Evolutionary conservation across 2,329 filamentous ascomycete species (phyloP), one percentile per base, ranked within the genome.

Genomic region (Tolypocladium paradoxum): DNA sequence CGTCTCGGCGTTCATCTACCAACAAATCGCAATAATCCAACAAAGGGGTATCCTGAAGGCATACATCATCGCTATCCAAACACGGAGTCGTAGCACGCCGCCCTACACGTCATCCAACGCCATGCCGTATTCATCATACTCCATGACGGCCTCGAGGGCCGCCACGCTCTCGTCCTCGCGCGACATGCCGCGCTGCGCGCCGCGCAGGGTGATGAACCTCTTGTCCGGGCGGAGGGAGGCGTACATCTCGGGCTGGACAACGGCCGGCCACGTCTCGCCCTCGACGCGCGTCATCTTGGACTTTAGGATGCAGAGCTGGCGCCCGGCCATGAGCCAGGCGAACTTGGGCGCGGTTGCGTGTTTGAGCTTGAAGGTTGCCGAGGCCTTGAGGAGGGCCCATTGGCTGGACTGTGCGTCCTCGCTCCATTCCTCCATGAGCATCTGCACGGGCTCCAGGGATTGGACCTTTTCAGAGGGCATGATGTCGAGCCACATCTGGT

Each of bases 361-460:
- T 36, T 65, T 69, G n/a, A 66, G 40, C 43, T 70, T 71, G 60
- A 78, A 81, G 4, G 70, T 64, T 4, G 66, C 66, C 1, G 77
- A 79, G 0, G 78, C 79, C 54, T 78, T 77, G 18, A 81, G 63
- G 3, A 78, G 62, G 3, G 70, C 68, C 77, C 77, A 82, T 4
- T 57, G 62, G 29, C 68, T 72, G 12, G 68, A 65, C 1, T 60
- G 43, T 0, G 57, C 52, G 18, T 66, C 56, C 4, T 54, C 50
- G 12, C 53, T 60, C 59, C 59, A 64, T 2, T 29, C 9, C 9
- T 65, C 62, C 6, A 76, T 56, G 3, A 66, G 62, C 0, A 52
- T 51, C 9, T 54, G 55, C 4, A 69, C 57, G 6, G 62, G 59
- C 35, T 64, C 67, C 33, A 62, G 59, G 18, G 47, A 34, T 7